Base-by-base conservation (phyloP, 345 rosid species). In the Theobroma cacao region DNA sequence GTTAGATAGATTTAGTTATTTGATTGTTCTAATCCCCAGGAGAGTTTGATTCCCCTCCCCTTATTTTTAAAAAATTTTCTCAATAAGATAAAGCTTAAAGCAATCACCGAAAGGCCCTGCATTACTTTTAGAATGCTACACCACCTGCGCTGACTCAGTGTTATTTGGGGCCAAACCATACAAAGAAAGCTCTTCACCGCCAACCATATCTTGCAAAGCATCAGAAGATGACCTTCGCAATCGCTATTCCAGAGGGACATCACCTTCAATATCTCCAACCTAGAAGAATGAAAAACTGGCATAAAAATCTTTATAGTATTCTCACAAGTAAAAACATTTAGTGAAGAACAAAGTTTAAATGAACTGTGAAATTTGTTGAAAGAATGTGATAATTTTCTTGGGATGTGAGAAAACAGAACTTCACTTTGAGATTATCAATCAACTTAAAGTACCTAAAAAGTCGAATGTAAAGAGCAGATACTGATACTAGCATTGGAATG, bases 211-310 rank as follows among this genome's bases (percentile, higher is more conserved):
- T 87, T 93, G 98, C 85, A 91, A 90, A 80, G 90, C 87, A 87
- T 93, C 98, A 79, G 97, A 88, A 76, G 98, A 80, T 64, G 93
- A 88, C 86, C 80, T 80, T 82, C 91, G 91, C 84, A 93, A 82
- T 82, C 97, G 91, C 90, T 95, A 93, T 65, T 91, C 81, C 78
- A 85, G 80, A 85, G 92, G 92, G 68, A 74, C 81, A 60, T 92
- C 99, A 78, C 89, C 94, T 83, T 96, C 99, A 87, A 92, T 92
- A 79, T 94, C 98, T 79, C 97, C 99, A 83, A 82, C 90, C 99
- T 96, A 86, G 64, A 85, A n/a, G 52, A 66, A 47, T 3, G 48
- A 40, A 77, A 41, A 56, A 76, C 34, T 48, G 72, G 14, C 68
- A 56, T 8, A 61, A 5, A 18, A 64, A 64, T 58, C 10, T 17